Conservation (phyloP, 73 alveolate species). For the Paramecium bursaria region DNA sequence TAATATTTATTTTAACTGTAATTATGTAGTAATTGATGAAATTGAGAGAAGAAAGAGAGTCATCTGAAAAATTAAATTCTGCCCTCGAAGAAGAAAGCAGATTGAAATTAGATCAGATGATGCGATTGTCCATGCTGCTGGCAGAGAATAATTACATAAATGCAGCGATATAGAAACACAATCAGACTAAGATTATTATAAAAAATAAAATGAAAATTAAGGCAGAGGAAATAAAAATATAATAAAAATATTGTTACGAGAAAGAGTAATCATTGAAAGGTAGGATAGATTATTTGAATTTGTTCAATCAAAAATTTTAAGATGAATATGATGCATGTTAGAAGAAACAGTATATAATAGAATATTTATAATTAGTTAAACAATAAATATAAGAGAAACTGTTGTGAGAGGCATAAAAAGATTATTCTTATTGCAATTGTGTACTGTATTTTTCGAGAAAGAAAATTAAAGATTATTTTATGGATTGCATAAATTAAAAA, state of each 20-base stretch:
- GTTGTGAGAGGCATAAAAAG: constrained; percentile 31
- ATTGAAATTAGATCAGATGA: not conserved
- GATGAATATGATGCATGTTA: constrained; percentile 26
- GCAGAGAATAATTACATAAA: not conserved
- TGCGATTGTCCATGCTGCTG: not conserved
- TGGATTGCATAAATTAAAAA: constrained; percentile 40
- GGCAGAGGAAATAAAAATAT: constrained; percentile 7
- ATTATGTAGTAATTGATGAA: no score
- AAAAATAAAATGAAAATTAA: not conserved
- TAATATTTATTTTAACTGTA: no score
- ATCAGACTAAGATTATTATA: not conserved
- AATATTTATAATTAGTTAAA: not conserved
- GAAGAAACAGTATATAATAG: constrained; percentile 9
- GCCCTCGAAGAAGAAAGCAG: not conserved
- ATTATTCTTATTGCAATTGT: constrained; percentile 11
- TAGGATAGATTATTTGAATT: constrained; percentile 19
- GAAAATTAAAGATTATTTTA: constrained; percentile 15
- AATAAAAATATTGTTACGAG: not conserved
- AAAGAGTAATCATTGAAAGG: constrained; percentile 3
- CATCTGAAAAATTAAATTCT: not conserved
- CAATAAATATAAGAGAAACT: constrained; percentile 9
- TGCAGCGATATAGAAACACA: not conserved
- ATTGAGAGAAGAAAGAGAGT: not conserved
- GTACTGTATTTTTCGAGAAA: constrained; percentile 30
- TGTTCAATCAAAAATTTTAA: constrained; percentile 21